These are phyloP conservation scores for Rosa lucieae DNA, from an alignment of 306 rosid species.

Conservation along the genomic window DNA sequence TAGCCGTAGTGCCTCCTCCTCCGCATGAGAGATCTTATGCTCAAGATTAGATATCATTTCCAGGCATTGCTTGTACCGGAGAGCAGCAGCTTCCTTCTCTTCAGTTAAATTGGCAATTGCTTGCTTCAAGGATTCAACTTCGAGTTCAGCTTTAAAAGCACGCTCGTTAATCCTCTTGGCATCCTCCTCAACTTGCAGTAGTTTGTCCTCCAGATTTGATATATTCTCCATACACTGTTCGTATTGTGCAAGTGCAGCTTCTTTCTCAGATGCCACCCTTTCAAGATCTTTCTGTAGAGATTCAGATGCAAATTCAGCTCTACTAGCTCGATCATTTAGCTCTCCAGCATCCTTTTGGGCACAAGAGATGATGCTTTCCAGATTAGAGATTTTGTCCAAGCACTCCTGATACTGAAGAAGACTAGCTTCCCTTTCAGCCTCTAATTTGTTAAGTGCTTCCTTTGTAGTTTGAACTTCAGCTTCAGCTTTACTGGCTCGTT, in stretches of 20 bases:
- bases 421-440: conserved; percentile 67
- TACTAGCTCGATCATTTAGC: conserved; percentile 60
- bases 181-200: conserved; percentile 62
- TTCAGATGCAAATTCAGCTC: conserved; percentile 64
- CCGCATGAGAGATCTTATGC: conserved; percentile 53
- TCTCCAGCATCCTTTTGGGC: conserved; percentile 59
- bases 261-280: conserved; percentile 69
- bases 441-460: conserved; percentile 52
- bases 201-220: conserved; percentile 59
- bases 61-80: conserved; percentile 67
- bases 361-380: conserved; percentile 58
- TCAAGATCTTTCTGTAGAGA: conserved; percentile 66
- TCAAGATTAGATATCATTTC: conserved; percentile 69
- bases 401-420: conserved; percentile 72
- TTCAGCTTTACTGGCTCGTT: conserved; percentile 76
- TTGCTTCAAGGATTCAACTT: conserved; percentile 58
- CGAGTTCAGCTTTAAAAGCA: conserved; percentile 55
- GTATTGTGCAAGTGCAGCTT: conserved; percentile 60
- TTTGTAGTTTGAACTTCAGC: conserved; percentile 71
- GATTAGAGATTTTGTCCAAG: conserved; percentile 62
- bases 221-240: conserved; percentile 49
- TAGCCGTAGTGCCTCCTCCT: conserved; percentile 67
- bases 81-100: conserved; percentile 77
- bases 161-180: conserved; percentile 52
- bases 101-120: conserved; percentile 57